These are phyloP conservation scores for Melampsora americana DNA, from an alignment of 1,284 basidiomycete species.

Conservation along the genomic window DNA sequence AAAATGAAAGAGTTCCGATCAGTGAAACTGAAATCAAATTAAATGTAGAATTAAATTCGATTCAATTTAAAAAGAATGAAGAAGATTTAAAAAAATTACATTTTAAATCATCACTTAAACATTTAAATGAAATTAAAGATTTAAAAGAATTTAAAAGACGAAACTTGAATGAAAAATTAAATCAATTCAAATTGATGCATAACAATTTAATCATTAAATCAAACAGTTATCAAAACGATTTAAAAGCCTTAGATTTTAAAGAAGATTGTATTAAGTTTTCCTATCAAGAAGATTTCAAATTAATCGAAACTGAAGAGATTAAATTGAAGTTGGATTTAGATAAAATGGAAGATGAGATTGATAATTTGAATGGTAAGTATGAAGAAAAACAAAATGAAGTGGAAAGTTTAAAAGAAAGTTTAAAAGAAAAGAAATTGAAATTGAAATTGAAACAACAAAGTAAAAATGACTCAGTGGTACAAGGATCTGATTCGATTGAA, in stretches of 20 bases:
- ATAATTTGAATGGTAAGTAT: neutral
- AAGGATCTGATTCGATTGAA: too few species aligned
- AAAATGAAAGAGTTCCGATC: too few species aligned
- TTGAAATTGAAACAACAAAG: constrained; percentile 5
- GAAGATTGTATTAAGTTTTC: constrained; percentile 5
- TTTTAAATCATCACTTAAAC: constrained; percentile 14
- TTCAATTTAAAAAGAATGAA: constrained; percentile 13
- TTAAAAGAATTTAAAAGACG: constrained; percentile 25
- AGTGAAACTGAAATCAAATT: neutral
- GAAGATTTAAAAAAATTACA: constrained; percentile 23
- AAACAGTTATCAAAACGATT: constrained; percentile 2
- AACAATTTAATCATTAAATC: constrained; percentile 16
- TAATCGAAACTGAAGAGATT: constrained; percentile 23
- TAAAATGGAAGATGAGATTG: constrained; percentile 1
- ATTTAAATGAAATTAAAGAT: constrained; percentile 36
- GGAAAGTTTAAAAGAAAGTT: constrained; percentile 12
- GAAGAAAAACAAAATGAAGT: constrained; percentile 9
- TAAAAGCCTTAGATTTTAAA: constrained; percentile 8
- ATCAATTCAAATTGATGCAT: constrained; percentile 11
- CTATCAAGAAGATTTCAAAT: constrained; percentile 2
- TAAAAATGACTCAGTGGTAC: neutral
- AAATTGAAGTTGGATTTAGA: constrained; percentile 3
- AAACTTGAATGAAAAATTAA: constrained; percentile 26
- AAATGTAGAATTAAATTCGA: constrained; percentile 1
- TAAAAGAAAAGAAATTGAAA: constrained; percentile 1